These are phyloP conservation scores for Cymbopogon flexuosus DNA, from an alignment of 202 grass and related monocot genomes.

Conservation along the genomic window DNA sequence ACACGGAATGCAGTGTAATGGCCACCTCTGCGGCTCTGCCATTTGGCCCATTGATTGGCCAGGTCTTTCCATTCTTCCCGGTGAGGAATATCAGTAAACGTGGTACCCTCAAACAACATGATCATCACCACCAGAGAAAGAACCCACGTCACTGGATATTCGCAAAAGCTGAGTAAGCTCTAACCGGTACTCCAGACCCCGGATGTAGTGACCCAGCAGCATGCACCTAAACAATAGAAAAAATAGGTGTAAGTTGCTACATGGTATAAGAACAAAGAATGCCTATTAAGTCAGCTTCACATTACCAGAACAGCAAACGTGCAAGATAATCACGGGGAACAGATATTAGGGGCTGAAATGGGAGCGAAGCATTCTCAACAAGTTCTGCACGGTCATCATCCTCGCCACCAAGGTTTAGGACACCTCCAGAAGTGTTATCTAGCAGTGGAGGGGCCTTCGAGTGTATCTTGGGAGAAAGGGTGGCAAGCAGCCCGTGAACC, in stretches of 20 bases:
- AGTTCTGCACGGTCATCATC: constrained; percentile 66
- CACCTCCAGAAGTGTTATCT: constrained; percentile 49
- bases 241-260: constrained; percentile 1
- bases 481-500: constrained; percentile 77
- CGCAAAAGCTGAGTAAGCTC: constrained; percentile 66
- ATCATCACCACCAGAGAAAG: constrained; percentile 40
- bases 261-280: neutral
- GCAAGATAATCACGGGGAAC: constrained; percentile 88
- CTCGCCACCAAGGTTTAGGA: constrained; percentile 46
- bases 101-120: constrained; percentile 35
- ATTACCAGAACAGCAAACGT: constrained; percentile 93
- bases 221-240: constrained; percentile 68
- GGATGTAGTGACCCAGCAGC: constrained; percentile 87
- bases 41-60: neutral
- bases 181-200: constrained; percentile 60
- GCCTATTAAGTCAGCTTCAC: neutral
- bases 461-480: constrained; percentile 85
- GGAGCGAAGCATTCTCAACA: constrained; percentile 73
- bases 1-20: neutral
- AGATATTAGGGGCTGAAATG: constrained; percentile 83
- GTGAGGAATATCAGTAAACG: neutral
- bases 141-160: constrained; percentile 50
- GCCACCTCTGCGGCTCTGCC: neutral
- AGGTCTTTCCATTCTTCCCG: neutral
- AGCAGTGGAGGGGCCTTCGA: constrained; percentile 44